phyloP scores from a whole-genome alignment of 495 filamentous ascomycete genomes.

The Ascobolus immersus region DNA sequence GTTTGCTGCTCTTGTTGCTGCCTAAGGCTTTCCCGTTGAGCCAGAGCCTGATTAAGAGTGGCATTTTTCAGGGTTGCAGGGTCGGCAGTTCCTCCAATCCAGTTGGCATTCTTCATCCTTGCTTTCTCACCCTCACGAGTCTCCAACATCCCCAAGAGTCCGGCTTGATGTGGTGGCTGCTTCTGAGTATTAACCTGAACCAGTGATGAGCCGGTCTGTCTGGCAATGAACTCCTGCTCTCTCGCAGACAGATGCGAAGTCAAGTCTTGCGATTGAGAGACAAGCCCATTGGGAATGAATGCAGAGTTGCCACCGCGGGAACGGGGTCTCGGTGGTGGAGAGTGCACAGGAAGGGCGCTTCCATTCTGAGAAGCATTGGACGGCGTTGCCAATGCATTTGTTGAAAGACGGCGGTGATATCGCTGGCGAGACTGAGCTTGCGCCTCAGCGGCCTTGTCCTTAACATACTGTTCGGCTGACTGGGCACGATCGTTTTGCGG shows the following conservation, averaged over 20 bases:
- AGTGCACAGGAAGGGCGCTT: no score
- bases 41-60: conserved; percentile 55
- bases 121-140: conserved; percentile 47
- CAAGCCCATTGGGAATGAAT: conserved; percentile 12
- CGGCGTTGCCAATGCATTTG: conserved; percentile 23
- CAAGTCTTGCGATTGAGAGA: conserved; percentile 22
- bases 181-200: conserved; percentile 38
- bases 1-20: conserved; percentile 21
- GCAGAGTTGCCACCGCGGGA: conserved; percentile 21
- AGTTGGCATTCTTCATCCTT: conserved; percentile 33
- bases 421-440: conserved; percentile 21
- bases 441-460: conserved; percentile 42
- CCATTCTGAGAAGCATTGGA: no score
- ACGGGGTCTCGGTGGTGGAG: conserved; percentile 23
- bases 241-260: conserved; percentile 60
- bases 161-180: conserved; percentile 25
- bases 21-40: conserved; percentile 39
- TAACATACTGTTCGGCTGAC: conserved; percentile 60
- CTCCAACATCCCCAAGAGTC: conserved; percentile 53
- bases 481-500: conserved; percentile 18
- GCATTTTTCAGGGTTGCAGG: conserved; percentile 27
- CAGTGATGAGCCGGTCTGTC: conserved; percentile 58
- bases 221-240: conserved; percentile 82
- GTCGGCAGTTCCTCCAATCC: conserved; percentile 19
- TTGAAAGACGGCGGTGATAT: conserved; percentile 34